Conservation (phyloP, 352 stramenopile species). For the Globisporangium viniferum region DNA sequence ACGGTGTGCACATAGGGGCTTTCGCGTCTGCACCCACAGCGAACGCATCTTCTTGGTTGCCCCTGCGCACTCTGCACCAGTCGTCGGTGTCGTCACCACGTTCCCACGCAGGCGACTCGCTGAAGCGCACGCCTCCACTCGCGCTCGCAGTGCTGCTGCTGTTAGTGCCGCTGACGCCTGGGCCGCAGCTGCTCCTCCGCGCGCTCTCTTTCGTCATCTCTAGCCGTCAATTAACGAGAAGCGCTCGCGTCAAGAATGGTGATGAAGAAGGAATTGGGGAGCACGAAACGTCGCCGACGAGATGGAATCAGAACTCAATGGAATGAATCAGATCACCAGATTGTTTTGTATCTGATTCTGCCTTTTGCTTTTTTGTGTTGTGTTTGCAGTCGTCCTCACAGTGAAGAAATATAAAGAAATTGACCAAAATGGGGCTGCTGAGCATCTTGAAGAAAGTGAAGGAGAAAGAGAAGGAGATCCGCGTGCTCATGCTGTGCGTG, state of each 20-base stretch:
- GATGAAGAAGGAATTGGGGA: background rate
- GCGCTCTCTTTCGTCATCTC: conserved; percentile 17
- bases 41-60: conserved; percentile 33
- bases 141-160: background rate
- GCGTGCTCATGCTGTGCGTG: conserved; percentile 95
- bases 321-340: background rate
- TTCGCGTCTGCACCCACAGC: background rate
- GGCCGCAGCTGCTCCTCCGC: conserved; percentile 13
- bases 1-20: too few species aligned
- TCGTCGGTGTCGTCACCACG: background rate
- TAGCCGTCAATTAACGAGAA: background rate
- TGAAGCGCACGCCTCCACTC: background rate
- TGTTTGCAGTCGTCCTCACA: too few species aligned
- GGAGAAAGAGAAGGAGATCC: conserved; percentile 99
- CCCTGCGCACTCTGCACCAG: background rate
- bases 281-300: background rate
- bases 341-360: background rate
- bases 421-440: conserved; percentile 78
- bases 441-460: conserved; percentile 98
- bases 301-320: background rate
- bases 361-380: too few species aligned
- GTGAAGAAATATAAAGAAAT: background rate
- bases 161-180: background rate
- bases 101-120: background rate
- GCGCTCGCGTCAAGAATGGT: background rate